A percentile compares a stretch with the other conserved stretches of the same genome.
Evolutionary conservation across 768 basidiomycete genomes (phyloP).

Genomic region (Termitomyces sp.): DNA sequence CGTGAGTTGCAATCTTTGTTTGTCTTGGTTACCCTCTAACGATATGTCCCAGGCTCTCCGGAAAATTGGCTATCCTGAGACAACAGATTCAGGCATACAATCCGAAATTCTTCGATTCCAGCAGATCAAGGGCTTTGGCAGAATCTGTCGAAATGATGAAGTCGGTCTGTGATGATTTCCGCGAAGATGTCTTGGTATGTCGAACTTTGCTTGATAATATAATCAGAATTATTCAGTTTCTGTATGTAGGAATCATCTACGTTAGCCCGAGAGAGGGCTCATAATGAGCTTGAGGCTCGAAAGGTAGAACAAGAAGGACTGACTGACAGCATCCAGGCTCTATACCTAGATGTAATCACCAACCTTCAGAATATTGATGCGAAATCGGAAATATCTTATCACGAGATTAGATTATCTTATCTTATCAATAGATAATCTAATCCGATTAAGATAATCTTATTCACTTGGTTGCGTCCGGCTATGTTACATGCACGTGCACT

Average conservation of each 20-base stretch:
- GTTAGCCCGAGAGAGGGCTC: not conserved
- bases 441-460: no score
- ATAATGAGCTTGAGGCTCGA: not conserved
- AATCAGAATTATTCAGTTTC: not conserved
- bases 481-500: no score
- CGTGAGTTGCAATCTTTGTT: not conserved
- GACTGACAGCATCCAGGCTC: not conserved
- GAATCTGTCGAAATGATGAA: not conserved
- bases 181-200: not conserved
- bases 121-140: not conserved
- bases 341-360: not conserved
- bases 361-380: not conserved
- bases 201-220: not conserved
- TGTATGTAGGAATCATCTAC: not conserved
- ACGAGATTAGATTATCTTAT: no score
- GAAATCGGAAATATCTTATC: no score
- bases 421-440: no score
- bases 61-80: not conserved
- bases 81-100: not conserved
- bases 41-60: not conserved
- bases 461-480: no score
- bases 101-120: not conserved
- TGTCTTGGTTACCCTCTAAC: not conserved
- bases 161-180: not conserved
- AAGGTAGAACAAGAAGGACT: not conserved